A percentile compares a stretch with the other conserved stretches of the same genome.
Evolutionary conservation across 257 asterid genomes (phyloP).

Genomic region (Voacanga thouarsii): DNA sequence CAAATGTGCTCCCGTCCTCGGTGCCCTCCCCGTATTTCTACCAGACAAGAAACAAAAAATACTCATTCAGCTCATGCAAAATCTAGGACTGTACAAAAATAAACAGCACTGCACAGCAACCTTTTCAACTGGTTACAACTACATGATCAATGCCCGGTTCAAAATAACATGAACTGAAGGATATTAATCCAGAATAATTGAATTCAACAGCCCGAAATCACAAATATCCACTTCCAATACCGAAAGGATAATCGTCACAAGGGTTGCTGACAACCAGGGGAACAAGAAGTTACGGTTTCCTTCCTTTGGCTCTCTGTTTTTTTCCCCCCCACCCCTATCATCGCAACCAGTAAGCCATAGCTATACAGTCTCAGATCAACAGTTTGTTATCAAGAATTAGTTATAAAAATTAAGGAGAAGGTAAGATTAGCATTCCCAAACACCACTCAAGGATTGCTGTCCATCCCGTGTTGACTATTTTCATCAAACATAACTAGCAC

Average conservation of each 20-base stretch:
- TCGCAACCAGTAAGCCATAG: neutral
- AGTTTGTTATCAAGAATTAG: conserved; percentile 10
- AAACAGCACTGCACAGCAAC: neutral
- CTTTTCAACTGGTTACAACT: neutral
- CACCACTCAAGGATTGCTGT: conserved; percentile 8
- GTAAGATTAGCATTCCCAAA: conserved; percentile 16
- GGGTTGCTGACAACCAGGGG: neutral
- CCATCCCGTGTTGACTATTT: neutral
- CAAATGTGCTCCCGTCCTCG: too few species aligned
- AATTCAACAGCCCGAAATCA: neutral
- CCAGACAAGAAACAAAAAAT: too few species aligned
- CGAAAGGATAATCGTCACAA: neutral
- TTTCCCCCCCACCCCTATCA: neutral
- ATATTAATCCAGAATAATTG: neutral
- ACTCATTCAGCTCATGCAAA: neutral
- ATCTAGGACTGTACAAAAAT: too few species aligned
- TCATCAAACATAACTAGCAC: neutral
- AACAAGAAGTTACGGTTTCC: neutral
- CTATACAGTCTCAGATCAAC: conserved; percentile 7
- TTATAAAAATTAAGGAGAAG: conserved; percentile 3
- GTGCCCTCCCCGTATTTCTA: too few species aligned
- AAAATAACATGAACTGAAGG: neutral
- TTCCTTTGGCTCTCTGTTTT: too few species aligned
- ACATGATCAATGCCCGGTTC: neutral
- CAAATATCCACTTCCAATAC: neutral